Evolutionary conservation across 441 rosid genomes (phyloP).

Genomic region (Capsella rubella): DNA sequence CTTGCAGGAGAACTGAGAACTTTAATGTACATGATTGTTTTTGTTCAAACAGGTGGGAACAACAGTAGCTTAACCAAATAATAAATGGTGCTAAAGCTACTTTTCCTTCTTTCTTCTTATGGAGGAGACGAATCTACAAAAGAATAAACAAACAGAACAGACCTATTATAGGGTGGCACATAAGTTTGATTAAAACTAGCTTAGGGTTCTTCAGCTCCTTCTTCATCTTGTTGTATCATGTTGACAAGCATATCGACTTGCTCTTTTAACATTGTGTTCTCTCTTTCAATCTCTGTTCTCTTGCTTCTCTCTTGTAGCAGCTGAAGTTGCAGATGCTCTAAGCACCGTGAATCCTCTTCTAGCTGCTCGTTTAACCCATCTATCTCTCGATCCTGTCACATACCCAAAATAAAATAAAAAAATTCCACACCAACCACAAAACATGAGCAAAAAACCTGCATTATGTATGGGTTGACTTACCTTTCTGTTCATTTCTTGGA

Average conservation of each 20-base stretch:
- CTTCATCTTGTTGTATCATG: constrained; percentile 82
- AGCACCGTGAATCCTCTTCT: constrained; percentile 81
- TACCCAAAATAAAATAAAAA: background rate
- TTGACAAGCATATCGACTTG: constrained; percentile 84
- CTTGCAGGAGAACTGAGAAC: constrained; percentile 19
- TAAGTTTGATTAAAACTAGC: constrained; percentile 20
- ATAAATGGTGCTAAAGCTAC: constrained; percentile 38
- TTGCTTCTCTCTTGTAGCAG: constrained; percentile 82
- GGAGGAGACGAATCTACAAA: constrained; percentile 39
- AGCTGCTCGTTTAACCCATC: constrained; percentile 92
- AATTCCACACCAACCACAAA: background rate
- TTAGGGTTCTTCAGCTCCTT: constrained; percentile 56
- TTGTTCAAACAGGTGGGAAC: constrained; percentile 28
- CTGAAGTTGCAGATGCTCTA: constrained; percentile 90
- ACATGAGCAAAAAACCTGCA: background rate
- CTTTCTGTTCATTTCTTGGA: constrained; percentile 98
- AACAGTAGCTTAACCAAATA: constrained; percentile 41
- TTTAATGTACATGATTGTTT: constrained; percentile 10
- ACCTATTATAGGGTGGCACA: constrained; percentile 17
- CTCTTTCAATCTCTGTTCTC: constrained; percentile 81
- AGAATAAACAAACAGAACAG: constrained; percentile 46
- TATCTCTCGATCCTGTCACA: constrained; percentile 84
- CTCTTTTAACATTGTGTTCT: constrained; percentile 79
- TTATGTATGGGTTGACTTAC: constrained; percentile 42
- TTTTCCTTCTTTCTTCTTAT: constrained; percentile 29